Percentiles rank a stretch among this genome's conserved stretches.
Evolutionary conservation across 129 eudicot species (phyloP).

Genomic region (Helianthus tuberosus): DNA sequence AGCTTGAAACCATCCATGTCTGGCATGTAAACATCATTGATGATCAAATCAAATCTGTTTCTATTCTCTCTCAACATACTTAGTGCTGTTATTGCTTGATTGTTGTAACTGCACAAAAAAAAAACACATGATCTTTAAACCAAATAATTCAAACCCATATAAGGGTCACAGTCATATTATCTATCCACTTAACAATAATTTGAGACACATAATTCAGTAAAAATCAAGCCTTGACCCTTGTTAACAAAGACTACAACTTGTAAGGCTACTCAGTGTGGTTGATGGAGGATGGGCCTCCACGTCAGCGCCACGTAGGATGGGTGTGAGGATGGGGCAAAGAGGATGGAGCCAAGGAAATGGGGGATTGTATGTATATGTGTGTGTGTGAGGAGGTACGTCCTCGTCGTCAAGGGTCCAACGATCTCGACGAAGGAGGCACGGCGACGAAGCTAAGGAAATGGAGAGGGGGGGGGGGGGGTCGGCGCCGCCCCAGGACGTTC

Average conservation of each 20-base stretch:
- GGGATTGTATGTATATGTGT: too few relatives aligned
- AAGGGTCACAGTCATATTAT: slow-evolving; percentile 7
- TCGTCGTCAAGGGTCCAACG: too few relatives aligned
- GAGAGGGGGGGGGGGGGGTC: too few relatives aligned
- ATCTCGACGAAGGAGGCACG: too few relatives aligned
- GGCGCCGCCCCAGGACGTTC: too few relatives aligned
- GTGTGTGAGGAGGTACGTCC: too few relatives aligned
- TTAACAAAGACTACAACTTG: slow-evolving; percentile 20
- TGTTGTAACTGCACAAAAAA: slow-evolving; percentile 57
- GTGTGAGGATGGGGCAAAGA: too few relatives aligned
- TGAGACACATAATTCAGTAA: slow-evolving; percentile 19
- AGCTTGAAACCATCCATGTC: slow-evolving; percentile 98
- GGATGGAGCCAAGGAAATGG: too few relatives aligned
- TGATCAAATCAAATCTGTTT: slow-evolving; percentile 62
- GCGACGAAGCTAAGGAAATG: too few relatives aligned
- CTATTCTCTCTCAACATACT: slow-evolving; percentile 4
- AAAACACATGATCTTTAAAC: neutral
- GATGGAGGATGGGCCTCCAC: too few relatives aligned
- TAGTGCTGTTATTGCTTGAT: slow-evolving; percentile 64
- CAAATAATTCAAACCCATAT: slow-evolving; percentile 19
- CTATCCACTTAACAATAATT: neutral
- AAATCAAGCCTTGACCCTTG: neutral
- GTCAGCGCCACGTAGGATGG: too few relatives aligned
- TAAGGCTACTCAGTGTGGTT: too few relatives aligned
- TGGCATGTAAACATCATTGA: slow-evolving; percentile 90